A percentile compares a stretch with the other conserved stretches of the same genome.
These are phyloP conservation scores for Sphagnum tenellum DNA, from an alignment of 225 moss, liverwort and hornwort species.

Conservation along the genomic window DNA sequence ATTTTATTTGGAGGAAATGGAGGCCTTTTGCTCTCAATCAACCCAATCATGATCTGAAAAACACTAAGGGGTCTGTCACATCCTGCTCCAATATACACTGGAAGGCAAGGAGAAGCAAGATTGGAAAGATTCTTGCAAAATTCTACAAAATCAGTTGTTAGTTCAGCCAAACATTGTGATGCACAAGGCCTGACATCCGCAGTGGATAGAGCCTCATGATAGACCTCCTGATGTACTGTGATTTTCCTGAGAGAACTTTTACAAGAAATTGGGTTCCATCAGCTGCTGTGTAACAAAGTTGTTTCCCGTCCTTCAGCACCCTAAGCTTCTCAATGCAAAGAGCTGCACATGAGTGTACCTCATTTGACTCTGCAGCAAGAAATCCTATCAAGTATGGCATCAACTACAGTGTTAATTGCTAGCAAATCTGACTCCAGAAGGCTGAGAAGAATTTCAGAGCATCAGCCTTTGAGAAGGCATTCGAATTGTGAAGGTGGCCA, in stretches of 20 bases:
- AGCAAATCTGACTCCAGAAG: constrained; percentile 80
- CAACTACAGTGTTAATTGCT: constrained; percentile 60
- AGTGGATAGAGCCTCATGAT: constrained; percentile 92
- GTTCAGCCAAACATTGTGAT: constrained; percentile 63
- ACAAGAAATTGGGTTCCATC: constrained; percentile 57
- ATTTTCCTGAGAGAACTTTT: constrained; percentile 88
- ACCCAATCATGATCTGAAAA: constrained; percentile 85
- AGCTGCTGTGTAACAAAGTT: constrained; percentile 42
- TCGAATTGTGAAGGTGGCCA: constrained; percentile 50
- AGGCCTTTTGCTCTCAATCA: constrained; percentile 68
- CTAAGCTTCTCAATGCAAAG: constrained; percentile 80
- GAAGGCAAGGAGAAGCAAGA: constrained; percentile 80
- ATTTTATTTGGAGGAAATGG: constrained; percentile 71
- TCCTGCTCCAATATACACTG: constrained; percentile 67
- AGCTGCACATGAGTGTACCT: constrained; percentile 95
- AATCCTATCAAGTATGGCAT: constrained; percentile 67
- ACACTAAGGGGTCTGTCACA: constrained; percentile 86
- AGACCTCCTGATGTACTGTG: constrained; percentile 91
- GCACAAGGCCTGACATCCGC: constrained; percentile 72
- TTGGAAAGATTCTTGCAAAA: constrained; percentile 95
- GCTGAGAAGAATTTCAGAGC: constrained; percentile 90
- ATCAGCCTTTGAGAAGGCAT: constrained; percentile 77
- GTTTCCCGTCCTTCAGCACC: constrained; percentile 80
- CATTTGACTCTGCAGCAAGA: constrained; percentile 83
- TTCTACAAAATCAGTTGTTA: constrained; percentile 61